These are phyloP conservation scores for Candida methanosorbosa DNA, from an alignment of 805 yeast species.

Conservation along the genomic window DNA sequence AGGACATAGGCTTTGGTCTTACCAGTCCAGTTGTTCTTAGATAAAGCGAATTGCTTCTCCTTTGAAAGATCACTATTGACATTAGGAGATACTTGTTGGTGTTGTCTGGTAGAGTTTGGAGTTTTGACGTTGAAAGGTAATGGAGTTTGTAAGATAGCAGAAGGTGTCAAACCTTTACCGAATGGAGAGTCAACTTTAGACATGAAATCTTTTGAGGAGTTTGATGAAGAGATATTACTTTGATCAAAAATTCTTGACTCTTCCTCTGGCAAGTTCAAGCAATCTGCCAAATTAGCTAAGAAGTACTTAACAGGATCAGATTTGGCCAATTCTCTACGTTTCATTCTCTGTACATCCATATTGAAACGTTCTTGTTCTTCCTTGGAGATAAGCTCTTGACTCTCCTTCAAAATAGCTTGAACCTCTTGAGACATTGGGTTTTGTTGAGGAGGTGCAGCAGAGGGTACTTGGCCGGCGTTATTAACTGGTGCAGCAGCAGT, in stretches of 20 bases:
- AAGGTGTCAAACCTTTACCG: slow-evolving; percentile 24
- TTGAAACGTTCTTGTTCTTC: slow-evolving; percentile 18
- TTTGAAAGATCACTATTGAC: neutral
- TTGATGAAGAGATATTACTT: slow-evolving; percentile 5
- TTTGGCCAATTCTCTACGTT: slow-evolving; percentile 36
- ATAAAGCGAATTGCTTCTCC: neutral
- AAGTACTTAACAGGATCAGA: slow-evolving; percentile 40
- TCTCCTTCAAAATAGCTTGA: slow-evolving; percentile 22
- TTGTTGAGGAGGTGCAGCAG: slow-evolving; percentile 1
- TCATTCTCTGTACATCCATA: slow-evolving; percentile 33
- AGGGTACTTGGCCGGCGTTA: slow-evolving; percentile 2
- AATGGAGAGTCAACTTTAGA: slow-evolving; percentile 4
- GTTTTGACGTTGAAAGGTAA: slow-evolving; percentile 25
- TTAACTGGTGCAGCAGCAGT: slow-evolving; percentile 4
- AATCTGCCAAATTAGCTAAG: slow-evolving; percentile 41
- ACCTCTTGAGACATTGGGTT: slow-evolving; percentile 17
- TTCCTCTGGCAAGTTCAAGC: slow-evolving; percentile 36
- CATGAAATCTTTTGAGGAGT: slow-evolving; percentile 3
- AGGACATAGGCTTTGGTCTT: slow-evolving; percentile 38
- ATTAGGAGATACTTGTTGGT: neutral
- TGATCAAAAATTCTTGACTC: slow-evolving; percentile 19
- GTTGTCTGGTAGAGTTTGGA: slow-evolving; percentile 12
- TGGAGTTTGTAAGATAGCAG: slow-evolving; percentile 31
- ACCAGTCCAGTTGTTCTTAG: slow-evolving; percentile 23
- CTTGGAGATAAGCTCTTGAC: slow-evolving; percentile 17